Base-by-base conservation (phyloP, 345 rosid species). In the Gossypium thurberi region DNA sequence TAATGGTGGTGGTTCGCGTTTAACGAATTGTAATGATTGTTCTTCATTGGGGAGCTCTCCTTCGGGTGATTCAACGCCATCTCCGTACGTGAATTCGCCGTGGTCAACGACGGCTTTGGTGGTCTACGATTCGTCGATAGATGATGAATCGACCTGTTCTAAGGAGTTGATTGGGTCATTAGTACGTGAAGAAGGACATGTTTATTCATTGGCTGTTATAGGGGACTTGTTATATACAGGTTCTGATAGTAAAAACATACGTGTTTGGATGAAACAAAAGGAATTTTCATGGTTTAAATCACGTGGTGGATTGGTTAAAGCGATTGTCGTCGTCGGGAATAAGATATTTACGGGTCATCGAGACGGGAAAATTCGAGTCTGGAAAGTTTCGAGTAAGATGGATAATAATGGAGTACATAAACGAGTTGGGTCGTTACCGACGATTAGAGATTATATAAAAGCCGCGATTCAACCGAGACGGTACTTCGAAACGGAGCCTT, bases 151-250 rank as follows among this genome's bases (percentile, higher is more conserved):
- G 40, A 33, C 1, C 40, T 5, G 40, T 0, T 83, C 86, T 0
- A 90, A 89, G 17, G 81, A 83, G 21, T 87, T 94, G 17, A 70
- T 94, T 80, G 97, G 98, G 0, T 94, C 98, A 1, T 78, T 94
- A 12, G 87, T 94, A 8, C 92, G 98, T 0, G 95, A 94, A 78
- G 93, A 90, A 73, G 98, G 98, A 5, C 97, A 94, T 70, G 90
- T 92, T 33, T 92, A 90, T 76, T 92, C 98, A 0, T 65, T 94
- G 66, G 97, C 98, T 0, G 85, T 97, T 0, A 78, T 84, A 0
- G 90, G 93, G 0, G 94, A 92, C 46, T 53, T 94, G 12, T 55
- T 92, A 9, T 94, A 92, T 76, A 90, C 98, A 0, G 98, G 98
- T 5, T 94, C 98, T 0, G 98, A 90, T 74, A 86, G 93, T 80